Evolutionary conservation across 2,329 filamentous ascomycete genomes (phyloP), one percentile per base, ranked within the genome.

Genomic region (Cercospora sesami): DNA sequence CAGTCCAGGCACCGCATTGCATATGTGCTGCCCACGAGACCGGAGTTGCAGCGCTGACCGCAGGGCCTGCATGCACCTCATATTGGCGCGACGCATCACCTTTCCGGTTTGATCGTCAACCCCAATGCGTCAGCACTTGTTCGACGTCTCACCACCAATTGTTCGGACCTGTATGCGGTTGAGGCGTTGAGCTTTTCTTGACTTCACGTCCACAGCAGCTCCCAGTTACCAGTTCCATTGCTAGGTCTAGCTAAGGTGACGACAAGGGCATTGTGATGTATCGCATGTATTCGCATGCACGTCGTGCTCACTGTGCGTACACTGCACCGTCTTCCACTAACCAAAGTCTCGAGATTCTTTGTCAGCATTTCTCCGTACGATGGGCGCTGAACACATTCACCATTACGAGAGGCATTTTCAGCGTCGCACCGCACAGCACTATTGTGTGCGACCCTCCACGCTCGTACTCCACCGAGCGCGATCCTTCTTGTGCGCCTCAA

Each of bases 21-120:
- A 39, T 39, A 42, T 61, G 51, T 60, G 23, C 65, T 69, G 67
- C 67, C 65, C 69, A 69, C 67, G 67, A 69, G 69, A 71, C 69
- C 59, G 59, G 64, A 60, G 23, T 39, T 62, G 60, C 66, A 62
- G 63, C 68, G 60, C 60, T 45, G 55, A 23, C 18, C 57, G 18
- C 42, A 55, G 48, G 45, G 4, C 21, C 33, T 62, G 58, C 58
- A 58, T 66, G 66, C 63, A 28, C 53, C 63, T 60, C 64, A 69
- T 33, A 66, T 69, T 66, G 69, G 57, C 42, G 60, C 33, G 57
- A 55, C 62, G 33, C 64, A 31, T 57, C 30, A 55, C 33, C 59
- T 51, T 51, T 58, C 53, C 60, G 55, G 63, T 64, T 68, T 62
- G 63, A 63, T 59, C 33, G 36, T 42, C 61, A 31, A 48, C 61